Conservation (phyloP, 108 stramenopile genomes). For the Chaetoceros tenuissimus region DNA sequence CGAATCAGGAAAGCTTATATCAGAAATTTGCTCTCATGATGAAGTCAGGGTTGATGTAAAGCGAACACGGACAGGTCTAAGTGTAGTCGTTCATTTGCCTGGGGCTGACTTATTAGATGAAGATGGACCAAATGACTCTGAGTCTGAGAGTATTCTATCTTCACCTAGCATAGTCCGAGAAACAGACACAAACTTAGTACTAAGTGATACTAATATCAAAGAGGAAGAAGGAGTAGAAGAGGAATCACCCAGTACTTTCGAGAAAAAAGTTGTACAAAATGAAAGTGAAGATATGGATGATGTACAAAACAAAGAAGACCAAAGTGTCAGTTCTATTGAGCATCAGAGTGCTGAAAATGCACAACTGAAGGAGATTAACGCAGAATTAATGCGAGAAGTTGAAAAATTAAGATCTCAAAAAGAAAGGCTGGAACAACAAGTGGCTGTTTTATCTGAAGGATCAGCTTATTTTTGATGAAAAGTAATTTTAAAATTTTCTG, state of each 20-base stretch:
- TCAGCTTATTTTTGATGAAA: background rate
- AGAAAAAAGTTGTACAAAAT: background rate
- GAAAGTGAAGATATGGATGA: background rate
- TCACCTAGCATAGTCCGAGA: too few species aligned
- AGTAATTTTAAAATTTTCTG: too few species aligned
- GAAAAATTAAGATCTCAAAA: background rate
- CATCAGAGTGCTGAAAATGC: background rate
- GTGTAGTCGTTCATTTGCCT: background rate
- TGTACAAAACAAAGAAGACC: background rate
- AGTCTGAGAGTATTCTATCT: too few species aligned
- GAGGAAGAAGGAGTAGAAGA: background rate
- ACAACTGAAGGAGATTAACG: background rate
- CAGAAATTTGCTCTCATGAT: constrained; percentile 2
- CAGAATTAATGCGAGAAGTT: background rate
- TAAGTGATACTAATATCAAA: background rate
- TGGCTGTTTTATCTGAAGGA: background rate
- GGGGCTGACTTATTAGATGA: background rate
- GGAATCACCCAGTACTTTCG: background rate
- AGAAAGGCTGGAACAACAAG: background rate
- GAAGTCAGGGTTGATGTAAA: background rate
- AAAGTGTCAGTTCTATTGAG: background rate
- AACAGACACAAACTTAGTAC: background rate
- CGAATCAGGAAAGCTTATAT: constrained; percentile 11
- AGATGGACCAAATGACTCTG: background rate
- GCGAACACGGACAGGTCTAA: background rate